Base-by-base conservation (phyloP, 2,329 filamentous ascomycete genomes). In the Decorospora gaudefroyi region DNA sequence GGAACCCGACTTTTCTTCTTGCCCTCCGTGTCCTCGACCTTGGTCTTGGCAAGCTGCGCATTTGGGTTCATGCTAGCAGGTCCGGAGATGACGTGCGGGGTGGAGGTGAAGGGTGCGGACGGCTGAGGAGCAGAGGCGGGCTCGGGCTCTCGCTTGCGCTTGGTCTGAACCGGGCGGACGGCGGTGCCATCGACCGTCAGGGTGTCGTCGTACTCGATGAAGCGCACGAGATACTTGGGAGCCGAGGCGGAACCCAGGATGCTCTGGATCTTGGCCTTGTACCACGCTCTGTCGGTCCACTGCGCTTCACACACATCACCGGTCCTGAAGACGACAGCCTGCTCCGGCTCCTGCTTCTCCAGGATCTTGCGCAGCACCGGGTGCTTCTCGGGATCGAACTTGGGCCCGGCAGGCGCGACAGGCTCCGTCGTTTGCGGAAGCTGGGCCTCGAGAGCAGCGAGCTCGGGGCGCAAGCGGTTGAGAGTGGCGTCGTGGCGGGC, bases 201-300 rank as follows among this genome's bases (percentile, higher is more conserved):
- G 55, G 96, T 88, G 64, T 97, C 90, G 50, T 87, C 83, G 74
- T 97, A 97, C 62, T 84, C 88, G 74, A 95, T 92, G 78, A 97
- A 99, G 59, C 88, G 93, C 70, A 99, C 91, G 33, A 89, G 87
- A 70, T 96, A 99, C 53, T 96, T 88, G 23, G 91, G 92, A 38
- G 89, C 88, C 29, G 84, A 87, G n/a, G 86, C 85, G 6, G 90
- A 96, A 46, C 93, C 93, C 15, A 92, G 96, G 61, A 96, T 91
- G 38, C 88, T 91, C 37, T 90, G 92, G 70, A 99, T 95, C 62
- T 89, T 86, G 28, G 91, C 93, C 31, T 90, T 86, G 74, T 97
- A 97, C 74, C 91, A 96, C 16, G 82, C 81, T 64, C 88, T 90
- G 72, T 99, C 93, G 41, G 90, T 76, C 89, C 91, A 99, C 72